phyloP scores from a whole-genome alignment of 805 yeast genomes.

The Ogataea paraovalis region DNA sequence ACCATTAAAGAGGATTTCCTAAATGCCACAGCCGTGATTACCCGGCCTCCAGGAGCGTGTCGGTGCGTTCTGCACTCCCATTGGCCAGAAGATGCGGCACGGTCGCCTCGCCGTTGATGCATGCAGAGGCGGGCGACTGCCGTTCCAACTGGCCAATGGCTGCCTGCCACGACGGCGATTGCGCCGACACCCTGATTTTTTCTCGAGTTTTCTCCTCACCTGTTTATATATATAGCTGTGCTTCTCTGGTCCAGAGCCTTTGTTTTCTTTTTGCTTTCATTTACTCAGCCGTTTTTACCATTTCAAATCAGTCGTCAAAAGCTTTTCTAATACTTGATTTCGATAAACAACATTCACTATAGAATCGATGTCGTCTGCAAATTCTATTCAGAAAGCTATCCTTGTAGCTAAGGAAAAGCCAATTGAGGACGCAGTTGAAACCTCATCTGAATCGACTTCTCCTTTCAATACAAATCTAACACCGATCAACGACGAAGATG shows the following conservation, averaged over 20 bases:
- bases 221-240: not conserved
- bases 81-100: not conserved
- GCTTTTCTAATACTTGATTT: not conserved
- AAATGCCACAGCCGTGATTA: no score
- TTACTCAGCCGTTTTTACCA: not conserved
- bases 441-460: not conserved
- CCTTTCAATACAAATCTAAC: not conserved
- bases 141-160: not conserved
- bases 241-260: no score
- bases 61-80: not conserved
- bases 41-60: not conserved
- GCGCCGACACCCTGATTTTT: not conserved
- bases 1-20: no score
- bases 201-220: not conserved
- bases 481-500: conserved; percentile 45
- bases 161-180: not conserved
- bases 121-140: not conserved
- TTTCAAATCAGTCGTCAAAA: no score
- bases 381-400: not conserved
- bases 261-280: no score
- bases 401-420: conserved; percentile 6
- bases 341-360: no score
- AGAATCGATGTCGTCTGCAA: not conserved
- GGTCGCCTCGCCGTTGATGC: not conserved
- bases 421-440: not conserved